These are phyloP conservation scores for Saturnispora silvae DNA, from an alignment of 805 yeast genomes.

Conservation along the genomic window DNA sequence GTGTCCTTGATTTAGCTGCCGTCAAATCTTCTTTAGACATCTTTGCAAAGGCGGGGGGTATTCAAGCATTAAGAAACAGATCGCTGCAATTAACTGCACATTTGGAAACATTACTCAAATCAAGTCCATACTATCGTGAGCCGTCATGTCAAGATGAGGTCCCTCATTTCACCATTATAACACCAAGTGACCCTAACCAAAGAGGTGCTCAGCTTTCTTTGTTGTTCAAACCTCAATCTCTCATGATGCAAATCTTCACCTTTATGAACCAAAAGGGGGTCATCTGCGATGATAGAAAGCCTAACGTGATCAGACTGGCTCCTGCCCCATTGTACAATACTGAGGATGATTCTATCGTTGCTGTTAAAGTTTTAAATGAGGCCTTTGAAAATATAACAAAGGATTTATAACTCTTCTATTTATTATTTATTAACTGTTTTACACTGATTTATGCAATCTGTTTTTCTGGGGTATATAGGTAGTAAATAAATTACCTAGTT, in stretches of 20 bases:
- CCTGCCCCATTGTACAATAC: slow-evolving; percentile 80
- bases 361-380: slow-evolving; percentile 19
- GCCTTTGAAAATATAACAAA: not conserved
- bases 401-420: not conserved
- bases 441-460: too few species aligned
- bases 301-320: slow-evolving; percentile 82
- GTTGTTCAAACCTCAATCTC: slow-evolving; percentile 44
- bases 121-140: slow-evolving; percentile 36
- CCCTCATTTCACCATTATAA: slow-evolving; percentile 55
- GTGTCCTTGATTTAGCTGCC: slow-evolving; percentile 75
- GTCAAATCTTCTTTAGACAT: slow-evolving; percentile 56
- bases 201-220: slow-evolving; percentile 81
- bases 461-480: too few species aligned
- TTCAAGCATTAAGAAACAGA: slow-evolving; percentile 43
- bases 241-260: slow-evolving; percentile 52
- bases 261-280: slow-evolving; percentile 48
- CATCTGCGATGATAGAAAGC: slow-evolving; percentile 81
- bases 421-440: not conserved
- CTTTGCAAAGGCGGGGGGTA: slow-evolving; percentile 53
- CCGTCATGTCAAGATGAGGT: slow-evolving; percentile 11
- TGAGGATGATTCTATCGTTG: slow-evolving; percentile 47
- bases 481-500: too few species aligned
- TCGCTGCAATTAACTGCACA: slow-evolving; percentile 48
- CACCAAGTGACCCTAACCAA: slow-evolving; percentile 48
- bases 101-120: slow-evolving; percentile 37